These are phyloP conservation scores for Tephrocybe rancida DNA, from an alignment of 768 basidiomycete genomes.

Conservation along the genomic window DNA sequence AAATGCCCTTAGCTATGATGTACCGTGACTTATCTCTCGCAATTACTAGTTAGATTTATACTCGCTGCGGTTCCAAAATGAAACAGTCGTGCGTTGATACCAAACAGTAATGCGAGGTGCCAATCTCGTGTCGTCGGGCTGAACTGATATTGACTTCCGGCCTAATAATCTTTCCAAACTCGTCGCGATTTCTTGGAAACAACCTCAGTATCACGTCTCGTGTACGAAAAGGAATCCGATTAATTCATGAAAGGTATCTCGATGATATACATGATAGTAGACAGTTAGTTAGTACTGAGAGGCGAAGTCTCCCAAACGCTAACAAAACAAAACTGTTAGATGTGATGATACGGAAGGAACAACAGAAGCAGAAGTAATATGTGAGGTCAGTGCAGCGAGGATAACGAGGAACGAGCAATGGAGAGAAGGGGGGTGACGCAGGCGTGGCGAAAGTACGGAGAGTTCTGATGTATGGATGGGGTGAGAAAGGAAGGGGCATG, in stretches of 20 bases:
- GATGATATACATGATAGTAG: constrained; percentile 31
- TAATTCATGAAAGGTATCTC: constrained; percentile 24
- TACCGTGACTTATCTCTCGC: no score
- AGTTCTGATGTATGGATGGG: constrained; percentile 15
- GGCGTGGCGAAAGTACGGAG: constrained; percentile 11
- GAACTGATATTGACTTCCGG: no score
- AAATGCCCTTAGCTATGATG: no score
- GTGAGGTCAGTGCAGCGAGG: constrained; percentile 16
- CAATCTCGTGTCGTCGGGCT: no score
- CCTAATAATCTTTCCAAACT: no score
- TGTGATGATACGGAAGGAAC: constrained; percentile 18
- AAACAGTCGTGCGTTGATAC: no score
- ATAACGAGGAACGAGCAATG: constrained; percentile 16
- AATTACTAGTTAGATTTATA: no score
- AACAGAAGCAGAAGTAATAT: constrained; percentile 16
- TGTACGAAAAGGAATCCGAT: constrained; percentile 13
- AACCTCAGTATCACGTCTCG: not conserved
- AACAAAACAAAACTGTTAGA: constrained; percentile 24
- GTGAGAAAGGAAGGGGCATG: constrained; percentile 13
- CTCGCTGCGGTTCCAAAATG: no score
- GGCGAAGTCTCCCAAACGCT: constrained; percentile 14
- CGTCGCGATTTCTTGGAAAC: not conserved
- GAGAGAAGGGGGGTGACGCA: constrained; percentile 14
- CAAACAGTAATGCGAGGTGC: no score
- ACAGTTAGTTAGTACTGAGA: constrained; percentile 15